A percentile compares a stretch with the other conserved stretches of the same genome.
Conservation (phyloP, 495 filamentous ascomycete genomes). For the Aspergillus cavernicola region DNA sequence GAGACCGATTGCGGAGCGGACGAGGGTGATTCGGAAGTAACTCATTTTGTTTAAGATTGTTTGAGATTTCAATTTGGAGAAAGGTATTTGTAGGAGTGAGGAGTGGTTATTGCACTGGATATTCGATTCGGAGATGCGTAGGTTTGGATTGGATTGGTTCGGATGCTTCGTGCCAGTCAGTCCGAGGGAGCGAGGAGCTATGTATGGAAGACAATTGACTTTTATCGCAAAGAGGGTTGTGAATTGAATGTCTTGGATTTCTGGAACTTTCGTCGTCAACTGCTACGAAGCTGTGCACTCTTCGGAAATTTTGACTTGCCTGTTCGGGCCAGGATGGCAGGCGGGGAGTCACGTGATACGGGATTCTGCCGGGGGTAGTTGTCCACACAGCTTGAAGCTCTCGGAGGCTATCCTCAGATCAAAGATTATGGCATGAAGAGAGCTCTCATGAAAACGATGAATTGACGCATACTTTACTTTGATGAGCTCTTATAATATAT, state of each 20-base stretch:
- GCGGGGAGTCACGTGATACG: constrained; percentile 24
- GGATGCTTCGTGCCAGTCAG: too few relatives aligned
- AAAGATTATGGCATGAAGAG: neutral
- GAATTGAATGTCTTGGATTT: neutral
- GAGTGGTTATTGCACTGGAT: too few relatives aligned
- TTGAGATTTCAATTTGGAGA: too few relatives aligned
- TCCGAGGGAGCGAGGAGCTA: too few relatives aligned
- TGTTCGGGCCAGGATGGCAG: constrained; percentile 10
- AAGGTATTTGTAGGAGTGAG: neutral
- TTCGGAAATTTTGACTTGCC: constrained; percentile 22
- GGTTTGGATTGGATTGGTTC: too few relatives aligned
- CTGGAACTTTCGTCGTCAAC: too few relatives aligned
- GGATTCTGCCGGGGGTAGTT: constrained; percentile 18
- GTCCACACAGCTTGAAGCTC: neutral
- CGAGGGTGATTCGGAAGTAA: constrained; percentile 92
- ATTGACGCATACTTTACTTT: neutral
- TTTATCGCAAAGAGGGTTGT: neutral
- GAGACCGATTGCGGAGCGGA: constrained; percentile 90
- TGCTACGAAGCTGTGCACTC: too few relatives aligned
- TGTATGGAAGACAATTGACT: neutral
- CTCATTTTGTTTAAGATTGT: constrained; percentile 54
- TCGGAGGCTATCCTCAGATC: neutral
- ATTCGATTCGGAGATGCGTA: too few relatives aligned
- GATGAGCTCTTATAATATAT: too few relatives aligned
- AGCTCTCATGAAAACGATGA: neutral